Evolutionary conservation across 2,329 filamentous ascomycete species (phyloP).

Genomic region (Neospermospora avenae): DNA sequence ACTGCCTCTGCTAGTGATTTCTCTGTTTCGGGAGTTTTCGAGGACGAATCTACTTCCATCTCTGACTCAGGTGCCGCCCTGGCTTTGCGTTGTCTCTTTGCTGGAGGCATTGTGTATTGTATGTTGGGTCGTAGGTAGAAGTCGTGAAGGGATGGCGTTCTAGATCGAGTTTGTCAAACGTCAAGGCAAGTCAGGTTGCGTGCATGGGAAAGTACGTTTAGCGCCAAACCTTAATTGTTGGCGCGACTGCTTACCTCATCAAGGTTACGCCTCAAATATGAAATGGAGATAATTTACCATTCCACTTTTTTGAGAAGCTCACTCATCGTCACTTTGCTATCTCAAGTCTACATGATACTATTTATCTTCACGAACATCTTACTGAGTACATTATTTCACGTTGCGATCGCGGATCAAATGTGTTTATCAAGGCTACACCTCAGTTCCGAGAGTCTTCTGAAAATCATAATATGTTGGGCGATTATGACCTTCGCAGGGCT

Average conservation of each 20-base stretch:
- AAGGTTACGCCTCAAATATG: neutral
- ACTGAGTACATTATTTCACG: too few relatives aligned
- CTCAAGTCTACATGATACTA: too few relatives aligned
- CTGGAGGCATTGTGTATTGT: slow-evolving; percentile 39
- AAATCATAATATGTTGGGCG: too few relatives aligned
- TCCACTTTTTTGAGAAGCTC: neutral
- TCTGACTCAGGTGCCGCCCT: slow-evolving; percentile 26
- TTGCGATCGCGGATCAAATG: too few relatives aligned
- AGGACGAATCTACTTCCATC: slow-evolving; percentile 14
- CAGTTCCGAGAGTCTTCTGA: too few relatives aligned
- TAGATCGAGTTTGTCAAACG: slow-evolving; percentile 14
- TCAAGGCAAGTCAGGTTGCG: neutral
- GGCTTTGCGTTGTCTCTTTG: slow-evolving; percentile 47
- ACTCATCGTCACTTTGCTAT: too few relatives aligned
- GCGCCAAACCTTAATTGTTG: slow-evolving; percentile 1
- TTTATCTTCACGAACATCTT: too few relatives aligned
- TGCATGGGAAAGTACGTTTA: neutral
- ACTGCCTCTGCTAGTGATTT: slow-evolving; percentile 9
- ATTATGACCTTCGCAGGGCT: too few relatives aligned
- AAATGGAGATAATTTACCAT: neutral
- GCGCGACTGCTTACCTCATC: neutral
- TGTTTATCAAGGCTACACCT: too few relatives aligned
- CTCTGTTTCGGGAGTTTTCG: slow-evolving; percentile 6
- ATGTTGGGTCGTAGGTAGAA: neutral
- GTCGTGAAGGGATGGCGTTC: neutral